Conservation (phyloP, 495 filamentous ascomycete species). For the Pseudomonodictys pantanalensis region DNA sequence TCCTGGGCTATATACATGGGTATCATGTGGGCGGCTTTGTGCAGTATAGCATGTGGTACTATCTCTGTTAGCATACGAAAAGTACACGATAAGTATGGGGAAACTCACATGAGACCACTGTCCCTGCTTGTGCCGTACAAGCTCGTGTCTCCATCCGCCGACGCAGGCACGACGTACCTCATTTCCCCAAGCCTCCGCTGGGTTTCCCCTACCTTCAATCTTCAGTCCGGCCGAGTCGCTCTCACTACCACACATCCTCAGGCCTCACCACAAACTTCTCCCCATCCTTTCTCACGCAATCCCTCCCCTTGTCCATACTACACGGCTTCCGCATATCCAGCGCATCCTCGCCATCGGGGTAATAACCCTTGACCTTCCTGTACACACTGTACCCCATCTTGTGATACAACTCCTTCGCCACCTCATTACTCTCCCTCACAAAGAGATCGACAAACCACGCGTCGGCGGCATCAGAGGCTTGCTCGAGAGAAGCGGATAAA, state of each 20-base stretch:
- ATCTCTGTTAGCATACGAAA: too few species aligned
- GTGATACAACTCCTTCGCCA: slow-evolving; percentile 83
- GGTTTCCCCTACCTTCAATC: not conserved
- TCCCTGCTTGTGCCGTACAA: too few species aligned
- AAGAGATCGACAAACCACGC: slow-evolving; percentile 97
- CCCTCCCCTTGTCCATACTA: slow-evolving; percentile 71
- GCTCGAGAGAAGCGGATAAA: slow-evolving; percentile 75
- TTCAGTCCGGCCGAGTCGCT: not conserved
- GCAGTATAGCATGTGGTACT: too few species aligned
- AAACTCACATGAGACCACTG: too few species aligned
- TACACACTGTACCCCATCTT: slow-evolving; percentile 86
- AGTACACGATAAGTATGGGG: too few species aligned
- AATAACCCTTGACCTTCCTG: slow-evolving; percentile 84
- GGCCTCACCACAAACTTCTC: slow-evolving; percentile 78
- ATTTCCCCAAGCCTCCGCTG: too few species aligned
- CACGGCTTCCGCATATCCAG: slow-evolving; percentile 96
- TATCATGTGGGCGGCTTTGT: too few species aligned
- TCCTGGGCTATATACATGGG: too few species aligned
- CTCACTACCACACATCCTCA: slow-evolving; percentile 72
- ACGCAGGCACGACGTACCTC: too few species aligned
- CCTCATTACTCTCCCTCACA: slow-evolving; percentile 81
- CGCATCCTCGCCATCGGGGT: slow-evolving; percentile 88
- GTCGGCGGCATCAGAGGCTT: slow-evolving; percentile 69
- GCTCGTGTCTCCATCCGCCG: too few species aligned
- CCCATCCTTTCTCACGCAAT: slow-evolving; percentile 79